phyloP scores from a whole-genome alignment of 352 stramenopile species.

The Pythium apleroticum region DNA sequence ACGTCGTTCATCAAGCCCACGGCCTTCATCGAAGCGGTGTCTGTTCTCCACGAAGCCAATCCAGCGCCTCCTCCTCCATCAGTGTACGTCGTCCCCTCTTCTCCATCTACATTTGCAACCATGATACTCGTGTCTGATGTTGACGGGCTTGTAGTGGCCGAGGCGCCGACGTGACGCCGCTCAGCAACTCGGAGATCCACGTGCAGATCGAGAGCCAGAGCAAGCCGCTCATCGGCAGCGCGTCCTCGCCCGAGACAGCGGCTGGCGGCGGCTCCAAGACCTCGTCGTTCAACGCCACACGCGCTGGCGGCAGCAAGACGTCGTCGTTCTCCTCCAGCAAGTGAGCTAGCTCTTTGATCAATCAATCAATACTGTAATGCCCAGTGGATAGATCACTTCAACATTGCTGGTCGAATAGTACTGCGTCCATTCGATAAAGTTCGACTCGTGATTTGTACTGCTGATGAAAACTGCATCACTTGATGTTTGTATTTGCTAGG shows the following conservation, averaged over 20 bases:
- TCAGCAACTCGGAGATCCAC: constrained; percentile 68
- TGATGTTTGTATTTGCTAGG: constrained; percentile 16
- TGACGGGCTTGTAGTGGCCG: constrained; percentile 26
- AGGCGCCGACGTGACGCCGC: constrained; percentile 50
- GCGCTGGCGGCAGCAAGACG: constrained; percentile 8
- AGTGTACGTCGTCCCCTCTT: constrained; percentile 12
- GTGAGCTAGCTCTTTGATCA: constrained; percentile 15
- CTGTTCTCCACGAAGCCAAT: constrained; percentile 61
- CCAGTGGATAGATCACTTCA: background rate
- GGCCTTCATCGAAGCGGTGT: constrained; percentile 56
- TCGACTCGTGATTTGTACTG: background rate
- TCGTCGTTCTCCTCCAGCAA: constrained; percentile 21
- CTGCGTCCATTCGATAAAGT: background rate
- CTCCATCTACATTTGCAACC: background rate
- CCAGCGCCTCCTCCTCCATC: constrained; percentile 21
- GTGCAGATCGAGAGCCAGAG: constrained; percentile 60
- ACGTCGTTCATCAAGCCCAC: constrained; percentile 71
- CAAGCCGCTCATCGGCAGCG: constrained; percentile 21
- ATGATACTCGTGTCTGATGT: background rate
- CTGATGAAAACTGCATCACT: constrained; percentile 6
- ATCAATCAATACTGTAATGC: background rate
- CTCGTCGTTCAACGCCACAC: constrained; percentile 10
- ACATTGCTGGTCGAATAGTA: background rate
- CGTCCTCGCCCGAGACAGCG: background rate
- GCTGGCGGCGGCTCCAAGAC: constrained; percentile 15